Percentiles rank a stretch among this genome's conserved stretches.
phyloP scores from a whole-genome alignment of 129 eudicot genomes.

The Apium graveolens region DNA sequence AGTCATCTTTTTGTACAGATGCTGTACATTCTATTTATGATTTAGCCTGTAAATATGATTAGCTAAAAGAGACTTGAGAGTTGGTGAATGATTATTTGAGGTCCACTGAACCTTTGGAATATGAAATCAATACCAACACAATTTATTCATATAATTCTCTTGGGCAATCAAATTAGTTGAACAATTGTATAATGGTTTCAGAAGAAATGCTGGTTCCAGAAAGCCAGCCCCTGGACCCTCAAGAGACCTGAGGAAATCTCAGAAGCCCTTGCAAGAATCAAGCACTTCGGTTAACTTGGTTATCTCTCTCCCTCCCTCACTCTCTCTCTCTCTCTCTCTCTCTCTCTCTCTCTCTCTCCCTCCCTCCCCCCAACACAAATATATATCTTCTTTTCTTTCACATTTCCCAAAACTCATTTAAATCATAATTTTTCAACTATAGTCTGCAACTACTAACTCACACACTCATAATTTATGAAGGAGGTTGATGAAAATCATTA shows the following conservation, averaged over 20 bases:
- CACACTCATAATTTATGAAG: conserved; percentile 12
- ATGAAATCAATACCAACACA: background rate
- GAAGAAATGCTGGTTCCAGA: conserved; percentile 43
- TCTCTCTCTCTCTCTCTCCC: too few species aligned
- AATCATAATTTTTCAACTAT: too few species aligned
- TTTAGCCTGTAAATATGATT: background rate
- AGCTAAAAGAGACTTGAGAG: background rate
- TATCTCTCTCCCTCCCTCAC: conserved; percentile 31
- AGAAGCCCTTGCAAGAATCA: conserved; percentile 43
- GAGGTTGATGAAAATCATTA: conserved; percentile 30
- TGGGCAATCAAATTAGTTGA: background rate
- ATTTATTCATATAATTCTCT: background rate
- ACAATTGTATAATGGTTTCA: conserved; percentile 24
- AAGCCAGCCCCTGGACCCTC: conserved; percentile 28
- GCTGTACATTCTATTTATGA: background rate
- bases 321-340: too few species aligned
- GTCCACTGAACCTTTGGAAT: background rate
- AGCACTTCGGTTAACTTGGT: conserved; percentile 32
- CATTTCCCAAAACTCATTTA: too few species aligned
- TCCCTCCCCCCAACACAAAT: too few species aligned
- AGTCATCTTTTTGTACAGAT: background rate
- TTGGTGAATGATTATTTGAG: background rate
- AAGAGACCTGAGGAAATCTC: conserved; percentile 38
- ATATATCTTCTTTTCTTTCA: too few species aligned
- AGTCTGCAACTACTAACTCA: background rate